Evolutionary conservation across 2,329 filamentous ascomycete genomes (phyloP), one percentile per base, ranked within the genome.

Genomic region (Colletotrichum echinochloae): DNA sequence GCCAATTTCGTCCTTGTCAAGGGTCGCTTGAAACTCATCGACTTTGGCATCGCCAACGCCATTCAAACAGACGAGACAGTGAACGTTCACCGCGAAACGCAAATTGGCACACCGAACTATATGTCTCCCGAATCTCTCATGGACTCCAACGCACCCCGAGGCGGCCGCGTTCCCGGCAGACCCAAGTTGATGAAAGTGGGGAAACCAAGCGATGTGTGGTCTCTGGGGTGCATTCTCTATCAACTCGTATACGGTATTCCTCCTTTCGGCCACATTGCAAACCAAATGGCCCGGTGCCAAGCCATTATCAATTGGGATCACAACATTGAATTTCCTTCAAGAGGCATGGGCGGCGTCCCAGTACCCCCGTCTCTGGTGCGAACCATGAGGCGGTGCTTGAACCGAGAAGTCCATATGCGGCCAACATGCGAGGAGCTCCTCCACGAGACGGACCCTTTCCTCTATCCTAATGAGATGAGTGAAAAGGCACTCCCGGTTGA

Each of bases 181-280:
- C 87, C 89, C 18, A 97, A 95, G 79, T 86, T 98, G 71, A 96
- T 98, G 91, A 97, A 97, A 79, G 86, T 99, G 8, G 97, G 96
- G 70, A 98, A 98, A 78, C 94, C 96, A 8, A 96, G 92, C 75
- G 96, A 99, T 79, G 91, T 99, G 23, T 99, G 96, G 96, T 95
- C 92, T 79, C 83, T 99, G 18, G 96, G 96, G 23, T 99, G 96
- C 78, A 98, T 99, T 72, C 85, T 99, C 18, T 99, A 97, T 82
- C 95, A 98, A 79, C 97, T 99, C 93, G 93, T 95, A 0, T 99
- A 99, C 78, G 96, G 96, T n/a, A 88, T 92, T n/a, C 92, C 94
- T 4, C 96, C 96, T 0, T 99, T 99, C 77, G 94, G 92, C 18
- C 95, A 98, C 78, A 97, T 99, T 75, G 85, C 89, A 69, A 96